phyloP scores from a whole-genome alignment of 176 grass and related monocot genomes.

The Avena eriantha region DNA sequence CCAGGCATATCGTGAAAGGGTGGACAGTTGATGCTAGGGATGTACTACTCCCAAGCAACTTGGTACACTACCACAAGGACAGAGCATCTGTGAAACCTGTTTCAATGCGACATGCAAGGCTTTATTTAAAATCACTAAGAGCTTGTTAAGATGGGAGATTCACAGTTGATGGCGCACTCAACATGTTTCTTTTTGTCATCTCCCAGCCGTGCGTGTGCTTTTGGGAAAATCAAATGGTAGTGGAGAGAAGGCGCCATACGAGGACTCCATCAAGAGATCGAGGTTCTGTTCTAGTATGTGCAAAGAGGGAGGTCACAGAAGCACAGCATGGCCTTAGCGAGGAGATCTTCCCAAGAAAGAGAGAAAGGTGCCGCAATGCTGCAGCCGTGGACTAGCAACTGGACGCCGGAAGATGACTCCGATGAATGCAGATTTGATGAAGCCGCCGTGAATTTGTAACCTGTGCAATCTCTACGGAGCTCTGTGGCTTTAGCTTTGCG shows the following conservation, averaged over 20 bases:
- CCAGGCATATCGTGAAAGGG: neutral
- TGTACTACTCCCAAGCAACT: neutral
- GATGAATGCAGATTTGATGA: too few relatives aligned
- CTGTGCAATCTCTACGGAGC: too few relatives aligned
- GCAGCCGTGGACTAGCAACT: neutral
- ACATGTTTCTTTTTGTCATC: too few relatives aligned
- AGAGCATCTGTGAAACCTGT: neutral
- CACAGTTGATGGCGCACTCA: too few relatives aligned
- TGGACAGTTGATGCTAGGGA: neutral
- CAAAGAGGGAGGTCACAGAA: neutral
- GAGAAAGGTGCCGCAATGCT: neutral
- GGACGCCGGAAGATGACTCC: neutral
- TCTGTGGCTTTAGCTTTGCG: too few relatives aligned
- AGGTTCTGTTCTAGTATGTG: neutral
- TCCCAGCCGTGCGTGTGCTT: too few relatives aligned
- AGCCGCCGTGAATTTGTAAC: too few relatives aligned
- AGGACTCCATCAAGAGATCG: neutral
- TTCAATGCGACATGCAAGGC: neutral
- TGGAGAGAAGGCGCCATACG: neutral
- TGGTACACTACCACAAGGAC: neutral
- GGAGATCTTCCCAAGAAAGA: neutral
- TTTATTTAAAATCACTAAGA: neutral
- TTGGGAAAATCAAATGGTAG: too few relatives aligned
- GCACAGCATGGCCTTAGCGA: neutral
- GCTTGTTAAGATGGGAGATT: neutral